Percentiles rank a stretch among this genome's conserved stretches.
phyloP scores from a whole-genome alignment of 1,284 basidiomycete species.

The Trichosporon ovoides region DNA sequence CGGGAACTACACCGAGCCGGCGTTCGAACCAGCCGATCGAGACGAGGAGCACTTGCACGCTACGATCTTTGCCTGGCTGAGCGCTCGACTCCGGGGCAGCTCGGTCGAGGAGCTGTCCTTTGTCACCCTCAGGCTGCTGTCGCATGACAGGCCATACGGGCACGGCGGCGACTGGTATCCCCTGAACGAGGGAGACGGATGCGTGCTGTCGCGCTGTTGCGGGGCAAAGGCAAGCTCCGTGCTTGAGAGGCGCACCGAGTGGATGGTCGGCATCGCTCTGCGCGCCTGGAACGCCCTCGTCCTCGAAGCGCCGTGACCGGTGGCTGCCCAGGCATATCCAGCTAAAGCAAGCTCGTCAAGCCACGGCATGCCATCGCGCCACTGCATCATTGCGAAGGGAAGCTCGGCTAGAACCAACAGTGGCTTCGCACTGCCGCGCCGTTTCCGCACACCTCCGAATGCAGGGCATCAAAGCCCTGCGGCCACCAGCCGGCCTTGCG shows the following conservation, averaged over 20 bases:
- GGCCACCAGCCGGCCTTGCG: too few relatives aligned
- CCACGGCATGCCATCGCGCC: too few relatives aligned
- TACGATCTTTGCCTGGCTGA: slow-evolving; percentile 27
- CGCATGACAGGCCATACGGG: slow-evolving; percentile 29
- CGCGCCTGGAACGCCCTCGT: neutral
- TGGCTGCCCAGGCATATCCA: too few relatives aligned
- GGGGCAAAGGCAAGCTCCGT: neutral
- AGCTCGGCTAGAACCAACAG: too few relatives aligned
- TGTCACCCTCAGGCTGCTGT: slow-evolving; percentile 31
- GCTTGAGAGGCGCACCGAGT: neutral
- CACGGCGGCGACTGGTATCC: slow-evolving; percentile 23
- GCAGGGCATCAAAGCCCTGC: too few relatives aligned
- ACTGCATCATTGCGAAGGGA: too few relatives aligned
- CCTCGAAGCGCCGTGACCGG: too few relatives aligned
- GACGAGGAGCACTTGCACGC: slow-evolving; percentile 19
- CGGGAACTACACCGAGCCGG: neutral
- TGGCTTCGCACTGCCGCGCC: too few relatives aligned
- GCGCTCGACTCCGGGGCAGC: slow-evolving; percentile 25
- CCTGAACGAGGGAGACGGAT: slow-evolving; percentile 15
- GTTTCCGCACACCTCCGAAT: too few relatives aligned
- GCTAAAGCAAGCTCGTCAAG: too few relatives aligned
- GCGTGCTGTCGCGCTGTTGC: neutral
- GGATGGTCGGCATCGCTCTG: neutral
- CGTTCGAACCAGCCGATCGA: neutral
- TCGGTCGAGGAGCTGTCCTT: slow-evolving; percentile 24